phyloP scores from a whole-genome alignment of 23 red algal species.

The Gracilariopsis chorda region DNA sequence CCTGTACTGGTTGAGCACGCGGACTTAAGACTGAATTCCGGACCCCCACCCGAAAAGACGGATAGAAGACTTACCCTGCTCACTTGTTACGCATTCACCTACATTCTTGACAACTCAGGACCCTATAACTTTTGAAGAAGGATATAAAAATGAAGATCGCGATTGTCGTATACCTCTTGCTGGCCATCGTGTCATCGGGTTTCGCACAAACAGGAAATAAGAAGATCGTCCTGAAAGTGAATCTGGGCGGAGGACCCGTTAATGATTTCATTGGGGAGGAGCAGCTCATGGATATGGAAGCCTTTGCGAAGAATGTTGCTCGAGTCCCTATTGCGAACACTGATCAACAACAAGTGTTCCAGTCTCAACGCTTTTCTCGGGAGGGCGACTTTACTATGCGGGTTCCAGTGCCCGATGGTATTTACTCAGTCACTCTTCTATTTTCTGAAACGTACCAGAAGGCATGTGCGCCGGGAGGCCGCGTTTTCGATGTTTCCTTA shows the following conservation, averaged over 20 bases:
- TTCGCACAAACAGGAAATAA: neutral
- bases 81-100: too few species aligned
- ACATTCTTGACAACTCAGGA: too few species aligned
- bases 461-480: slow-evolving; percentile 59
- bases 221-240: slow-evolving; percentile 77
- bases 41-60: too few species aligned
- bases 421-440: slow-evolving; percentile 74
- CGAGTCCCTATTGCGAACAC: slow-evolving; percentile 57
- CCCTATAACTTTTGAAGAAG: too few species aligned
- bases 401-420: slow-evolving; percentile 65
- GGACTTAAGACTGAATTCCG: too few species aligned
- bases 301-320: slow-evolving; percentile 46
- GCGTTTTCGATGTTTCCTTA: slow-evolving; percentile 72
- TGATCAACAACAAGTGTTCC: slow-evolving; percentile 66
- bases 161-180: neutral
- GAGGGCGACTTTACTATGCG: slow-evolving; percentile 54
- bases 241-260: slow-evolving; percentile 56
- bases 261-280: slow-evolving; percentile 72
- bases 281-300: slow-evolving; percentile 61
- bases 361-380: slow-evolving; percentile 67
- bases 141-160: neutral
- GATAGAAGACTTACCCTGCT: too few species aligned
- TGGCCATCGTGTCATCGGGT: neutral
- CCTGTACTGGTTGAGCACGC: too few species aligned
- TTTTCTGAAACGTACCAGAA: slow-evolving; percentile 64